phyloP scores from a whole-genome alignment of 108 stramenopile species.

The Discostella stelligeroides region DNA sequence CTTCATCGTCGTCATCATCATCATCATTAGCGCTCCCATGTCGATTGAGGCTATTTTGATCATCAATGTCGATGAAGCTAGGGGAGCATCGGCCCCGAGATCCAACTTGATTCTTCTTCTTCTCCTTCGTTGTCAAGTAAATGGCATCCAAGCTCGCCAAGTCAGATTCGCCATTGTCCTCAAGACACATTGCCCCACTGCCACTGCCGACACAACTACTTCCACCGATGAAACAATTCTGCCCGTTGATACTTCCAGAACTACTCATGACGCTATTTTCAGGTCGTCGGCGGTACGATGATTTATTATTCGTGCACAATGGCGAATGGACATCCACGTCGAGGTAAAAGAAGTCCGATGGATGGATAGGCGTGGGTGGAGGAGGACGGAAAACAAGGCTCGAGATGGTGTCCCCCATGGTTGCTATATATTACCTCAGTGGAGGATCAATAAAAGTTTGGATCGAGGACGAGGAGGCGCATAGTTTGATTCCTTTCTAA shows the following conservation, averaged over 20 bases:
- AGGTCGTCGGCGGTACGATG: not conserved
- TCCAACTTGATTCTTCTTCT: not conserved
- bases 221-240: not conserved
- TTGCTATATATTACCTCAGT: too few relatives aligned
- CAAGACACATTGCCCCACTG: slow-evolving; percentile 3
- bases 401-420: slow-evolving; percentile 54
- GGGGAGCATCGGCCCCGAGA: not conserved
- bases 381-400: slow-evolving; percentile 57
- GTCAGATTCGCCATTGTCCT: not conserved
- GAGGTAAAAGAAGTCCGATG: slow-evolving; percentile 47
- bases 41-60: not conserved
- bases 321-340: slow-evolving; percentile 38
- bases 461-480: too few relatives aligned
- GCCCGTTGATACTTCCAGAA: not conserved
- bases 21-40: not conserved
- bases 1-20: not conserved
- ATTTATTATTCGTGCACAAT: slow-evolving; percentile 18
- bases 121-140: not conserved
- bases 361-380: slow-evolving; percentile 41
- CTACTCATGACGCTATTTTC: not conserved
- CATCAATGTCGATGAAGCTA: not conserved
- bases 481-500: too few relatives aligned
- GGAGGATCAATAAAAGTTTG: too few relatives aligned
- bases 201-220: slow-evolving; percentile 61
- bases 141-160: slow-evolving; percentile 8